A percentile compares a stretch with the other conserved stretches of the same genome.
phyloP scores from a whole-genome alignment of 768 basidiomycete species.

The Lyophyllum atratum region DNA sequence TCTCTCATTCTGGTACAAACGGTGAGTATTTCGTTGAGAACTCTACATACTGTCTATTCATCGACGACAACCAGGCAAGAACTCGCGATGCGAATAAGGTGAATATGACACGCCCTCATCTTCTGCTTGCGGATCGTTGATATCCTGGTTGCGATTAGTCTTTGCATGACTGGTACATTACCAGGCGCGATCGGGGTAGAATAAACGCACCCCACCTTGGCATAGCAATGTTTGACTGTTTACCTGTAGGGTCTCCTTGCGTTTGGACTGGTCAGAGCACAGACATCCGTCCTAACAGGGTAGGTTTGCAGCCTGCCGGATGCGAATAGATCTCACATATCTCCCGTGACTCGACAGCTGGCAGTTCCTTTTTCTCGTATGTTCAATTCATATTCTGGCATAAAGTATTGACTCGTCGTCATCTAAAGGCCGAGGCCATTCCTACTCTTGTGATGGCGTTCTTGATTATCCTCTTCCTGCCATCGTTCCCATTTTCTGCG shows the following conservation, averaged over 20 bases:
- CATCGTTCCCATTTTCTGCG: constrained; percentile 57
- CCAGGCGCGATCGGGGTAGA: constrained; percentile 55
- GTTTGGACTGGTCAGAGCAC: constrained; percentile 54
- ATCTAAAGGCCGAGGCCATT: constrained; percentile 52
- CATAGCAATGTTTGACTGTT: too few relatives aligned
- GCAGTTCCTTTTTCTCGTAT: constrained; percentile 62
- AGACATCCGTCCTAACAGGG: constrained; percentile 47
- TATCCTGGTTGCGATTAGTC: constrained; percentile 25
- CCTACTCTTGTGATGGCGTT: constrained; percentile 55
- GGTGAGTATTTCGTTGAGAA: constrained; percentile 19
- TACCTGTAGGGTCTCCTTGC: constrained; percentile 59
- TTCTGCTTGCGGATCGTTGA: background rate
- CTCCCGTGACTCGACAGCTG: constrained; percentile 34
- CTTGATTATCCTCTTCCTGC: constrained; percentile 49
- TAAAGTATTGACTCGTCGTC: background rate
- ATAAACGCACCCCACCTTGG: too few relatives aligned
- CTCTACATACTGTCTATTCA: background rate
- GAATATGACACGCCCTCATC: background rate
- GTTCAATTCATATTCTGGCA: background rate
- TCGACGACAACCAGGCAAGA: constrained; percentile 35
- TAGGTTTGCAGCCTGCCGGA: constrained; percentile 16
- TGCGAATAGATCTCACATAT: background rate
- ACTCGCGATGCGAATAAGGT: constrained; percentile 53
- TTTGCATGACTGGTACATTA: constrained; percentile 60
- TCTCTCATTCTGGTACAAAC: constrained; percentile 58